phyloP scores from a whole-genome alignment of 176 grass and related monocot species.

The Musa acuminata region DNA sequence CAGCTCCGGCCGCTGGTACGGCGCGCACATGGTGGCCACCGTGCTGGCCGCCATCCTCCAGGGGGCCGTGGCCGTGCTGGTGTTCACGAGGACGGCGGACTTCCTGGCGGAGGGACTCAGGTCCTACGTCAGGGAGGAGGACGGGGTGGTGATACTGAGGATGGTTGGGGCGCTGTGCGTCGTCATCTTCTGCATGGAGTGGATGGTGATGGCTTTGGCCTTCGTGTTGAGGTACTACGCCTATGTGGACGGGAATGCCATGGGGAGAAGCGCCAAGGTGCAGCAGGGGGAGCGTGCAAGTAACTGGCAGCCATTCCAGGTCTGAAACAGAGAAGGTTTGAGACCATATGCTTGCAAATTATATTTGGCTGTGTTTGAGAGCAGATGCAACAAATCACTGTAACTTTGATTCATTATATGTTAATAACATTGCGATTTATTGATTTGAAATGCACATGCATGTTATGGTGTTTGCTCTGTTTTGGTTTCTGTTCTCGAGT shows the following conservation, averaged over 20 bases:
- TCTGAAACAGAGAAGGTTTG: conserved; percentile 19
- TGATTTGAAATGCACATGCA: too few relatives aligned
- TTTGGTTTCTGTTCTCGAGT: too few relatives aligned
- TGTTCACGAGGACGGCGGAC: conserved; percentile 7
- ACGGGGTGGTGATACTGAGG: conserved; percentile 76
- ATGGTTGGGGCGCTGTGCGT: conserved; percentile 77
- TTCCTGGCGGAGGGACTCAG: conserved; percentile 7
- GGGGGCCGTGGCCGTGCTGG: conserved; percentile 28
- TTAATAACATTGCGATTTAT: too few relatives aligned
- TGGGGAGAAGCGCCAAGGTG: conserved; percentile 58
- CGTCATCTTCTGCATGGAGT: conserved; percentile 71
- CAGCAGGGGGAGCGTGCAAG: conserved; percentile 46
- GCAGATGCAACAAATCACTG: too few relatives aligned
- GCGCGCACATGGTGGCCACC: conserved; percentile 53
- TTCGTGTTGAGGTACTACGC: conserved; percentile 54
- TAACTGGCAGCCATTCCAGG: conserved; percentile 66
- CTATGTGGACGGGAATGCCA: conserved; percentile 16
- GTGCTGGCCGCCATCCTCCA: conserved; percentile 89
- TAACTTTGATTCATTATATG: too few relatives aligned
- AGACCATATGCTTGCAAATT: too few relatives aligned
- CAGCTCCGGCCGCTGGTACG: conserved; percentile 47
- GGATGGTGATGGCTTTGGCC: conserved; percentile 68
- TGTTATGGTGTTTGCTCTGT: too few relatives aligned
- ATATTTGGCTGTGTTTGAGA: too few relatives aligned
- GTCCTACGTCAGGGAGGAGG: conserved; percentile 58